Percentiles rank a stretch among this genome's conserved stretches.
phyloP scores from a whole-genome alignment of 202 grass and related monocot species.

The Schoenoplectus tabernaemontani region DNA sequence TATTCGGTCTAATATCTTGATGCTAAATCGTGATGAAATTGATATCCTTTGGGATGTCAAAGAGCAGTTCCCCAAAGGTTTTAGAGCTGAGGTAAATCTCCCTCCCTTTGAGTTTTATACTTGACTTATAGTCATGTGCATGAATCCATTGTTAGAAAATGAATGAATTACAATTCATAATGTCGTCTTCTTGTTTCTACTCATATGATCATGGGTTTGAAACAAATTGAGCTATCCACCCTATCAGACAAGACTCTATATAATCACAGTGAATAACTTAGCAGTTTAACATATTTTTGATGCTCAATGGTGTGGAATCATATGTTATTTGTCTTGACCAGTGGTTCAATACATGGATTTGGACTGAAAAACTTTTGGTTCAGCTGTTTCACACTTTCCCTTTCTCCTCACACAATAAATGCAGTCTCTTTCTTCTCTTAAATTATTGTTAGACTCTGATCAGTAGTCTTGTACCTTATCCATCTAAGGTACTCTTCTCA shows the following conservation, averaged over 20 bases:
- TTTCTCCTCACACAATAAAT: constrained; percentile 10
- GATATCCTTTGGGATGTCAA: constrained; percentile 86
- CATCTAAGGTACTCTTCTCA: constrained; percentile 66
- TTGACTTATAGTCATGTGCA: background rate
- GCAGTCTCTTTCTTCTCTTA: constrained; percentile 12
- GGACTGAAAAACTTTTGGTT: background rate
- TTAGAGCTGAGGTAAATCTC: constrained; percentile 71
- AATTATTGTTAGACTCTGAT: constrained; percentile 9
- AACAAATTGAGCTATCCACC: background rate
- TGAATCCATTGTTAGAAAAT: background rate
- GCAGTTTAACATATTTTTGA: background rate
- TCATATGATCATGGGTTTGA: background rate
- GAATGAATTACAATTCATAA: background rate
- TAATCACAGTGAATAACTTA: background rate
- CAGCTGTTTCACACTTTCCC: background rate
- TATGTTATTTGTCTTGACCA: background rate
- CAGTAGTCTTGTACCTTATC: constrained; percentile 31
- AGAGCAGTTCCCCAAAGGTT: constrained; percentile 76
- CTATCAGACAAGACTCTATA: background rate
- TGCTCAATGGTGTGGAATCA: background rate
- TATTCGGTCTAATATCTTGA: constrained; percentile 96
- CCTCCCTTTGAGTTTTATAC: constrained; percentile 4
- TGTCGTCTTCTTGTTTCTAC: background rate
- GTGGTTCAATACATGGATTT: background rate
- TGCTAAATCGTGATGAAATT: constrained; percentile 88